Base-by-base conservation (phyloP, 768 basidiomycete species). In the Macrolepiota fuliginosa region DNA sequence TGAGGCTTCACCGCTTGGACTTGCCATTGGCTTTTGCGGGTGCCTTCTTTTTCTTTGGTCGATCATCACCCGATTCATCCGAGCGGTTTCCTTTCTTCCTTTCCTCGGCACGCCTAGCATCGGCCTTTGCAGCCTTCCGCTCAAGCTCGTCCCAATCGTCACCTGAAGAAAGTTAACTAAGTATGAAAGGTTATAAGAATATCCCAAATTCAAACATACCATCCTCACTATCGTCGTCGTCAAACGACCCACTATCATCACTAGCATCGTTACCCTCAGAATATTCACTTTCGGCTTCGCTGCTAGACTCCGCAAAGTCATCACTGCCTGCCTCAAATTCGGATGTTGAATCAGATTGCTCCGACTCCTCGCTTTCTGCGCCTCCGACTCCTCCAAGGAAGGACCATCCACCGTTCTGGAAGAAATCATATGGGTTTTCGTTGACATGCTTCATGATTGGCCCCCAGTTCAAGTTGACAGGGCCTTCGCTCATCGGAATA, bases 401-500 rank as follows among this genome's bases (percentile, higher is more conserved):
- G 60, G 76, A 79, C 96, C 96, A 98, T 37, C 97, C 97, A n/a
- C 94, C 95, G 53, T 89, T 86, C 64, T 90, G 89, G 87, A 96
- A 99, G 79, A 98, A 99, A 29, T 91, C 93, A 66, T 91, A 87
- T 0, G 97, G 95, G 64, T 90, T 93, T 65, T 98, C 96, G 64
- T 97, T 97, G 75, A 98, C 89, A 40, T 94, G 96, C 75, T 98
- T 98, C 94, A 99, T 98, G 72, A 99, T 97, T 2, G 91, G 92
- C 4, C 89, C 88, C 97, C 96, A 99, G 70, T 97, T 96, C 76
- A 98, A 79, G 74, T 98, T 98, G 78, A 99, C 94, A 6, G 94
- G 93, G 4, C 96, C 91, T 74, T 98, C 96, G 50, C 91, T 91
- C 77, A 97, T 83, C 7, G 97, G 90, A 61, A 99, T 96, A 70